Percentiles rank a stretch among this genome's conserved stretches.
Evolutionary conservation across 768 basidiomycete species (phyloP).

Genomic region (Tulasnella sp.): DNA sequence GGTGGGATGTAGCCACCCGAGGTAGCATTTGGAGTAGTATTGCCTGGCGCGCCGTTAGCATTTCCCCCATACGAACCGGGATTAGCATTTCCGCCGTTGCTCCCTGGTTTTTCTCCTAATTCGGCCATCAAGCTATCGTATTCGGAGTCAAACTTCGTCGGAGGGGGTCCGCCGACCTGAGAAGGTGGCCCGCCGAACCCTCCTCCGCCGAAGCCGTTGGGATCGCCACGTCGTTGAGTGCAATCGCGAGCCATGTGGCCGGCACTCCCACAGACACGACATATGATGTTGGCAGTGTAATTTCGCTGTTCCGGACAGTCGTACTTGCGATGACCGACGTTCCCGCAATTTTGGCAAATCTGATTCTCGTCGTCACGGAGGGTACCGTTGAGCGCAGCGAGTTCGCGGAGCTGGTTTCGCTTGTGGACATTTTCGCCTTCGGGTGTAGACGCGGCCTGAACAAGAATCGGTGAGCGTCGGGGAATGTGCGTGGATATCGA

Average conservation of each 20-base stretch:
- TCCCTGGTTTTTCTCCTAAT: constrained; percentile 73
- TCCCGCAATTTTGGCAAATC: constrained; percentile 94
- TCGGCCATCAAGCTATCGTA: constrained; percentile 97
- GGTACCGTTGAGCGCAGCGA: constrained; percentile 96
- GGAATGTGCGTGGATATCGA: not conserved
- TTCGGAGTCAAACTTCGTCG: constrained; percentile 88
- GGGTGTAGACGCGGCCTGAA: constrained; percentile 92
- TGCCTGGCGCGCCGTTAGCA: constrained; percentile 43
- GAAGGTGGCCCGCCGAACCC: constrained; percentile 17
- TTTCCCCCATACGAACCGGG: constrained; percentile 29
- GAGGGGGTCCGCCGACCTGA: constrained; percentile 40
- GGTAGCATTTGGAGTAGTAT: constrained; percentile 24
- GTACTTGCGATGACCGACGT: constrained; percentile 93
- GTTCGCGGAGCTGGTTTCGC: constrained; percentile 94
- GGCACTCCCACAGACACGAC: constrained; percentile 94
- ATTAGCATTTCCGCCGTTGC: constrained; percentile 44
- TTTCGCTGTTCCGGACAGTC: constrained; percentile 98
- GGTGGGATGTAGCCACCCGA: constrained; percentile 46
- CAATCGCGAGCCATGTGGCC: constrained; percentile 99
- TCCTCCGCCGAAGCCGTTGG: constrained; percentile 39
- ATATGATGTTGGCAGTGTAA: constrained; percentile 99
- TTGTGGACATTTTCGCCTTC: constrained; percentile 99
- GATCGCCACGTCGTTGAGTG: constrained; percentile 76
- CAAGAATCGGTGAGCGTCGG: constrained; percentile 13
- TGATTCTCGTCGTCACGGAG: constrained; percentile 99